A percentile compares a stretch with the other conserved stretches of the same genome.
phyloP scores from a whole-genome alignment of 164 flowering plant genomes.

The Malania oleifera region DNA sequence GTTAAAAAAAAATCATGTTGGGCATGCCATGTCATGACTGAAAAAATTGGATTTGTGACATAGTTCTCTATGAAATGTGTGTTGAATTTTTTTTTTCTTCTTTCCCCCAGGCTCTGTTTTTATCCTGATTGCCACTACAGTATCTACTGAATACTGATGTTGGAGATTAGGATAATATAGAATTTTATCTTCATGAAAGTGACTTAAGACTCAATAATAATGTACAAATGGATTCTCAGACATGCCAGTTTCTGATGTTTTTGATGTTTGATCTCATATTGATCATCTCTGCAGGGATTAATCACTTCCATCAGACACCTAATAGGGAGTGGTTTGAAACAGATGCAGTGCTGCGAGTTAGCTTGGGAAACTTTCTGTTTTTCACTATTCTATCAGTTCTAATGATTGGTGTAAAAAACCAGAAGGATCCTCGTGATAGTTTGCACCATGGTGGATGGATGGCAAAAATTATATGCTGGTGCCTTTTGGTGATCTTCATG shows the following conservation, averaged over 20 bases:
- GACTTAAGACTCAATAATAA: background rate
- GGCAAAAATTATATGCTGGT: constrained; percentile 86
- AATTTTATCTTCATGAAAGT: no score
- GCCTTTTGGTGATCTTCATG: constrained; percentile 70
- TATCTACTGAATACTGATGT: no score
- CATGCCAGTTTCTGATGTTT: background rate
- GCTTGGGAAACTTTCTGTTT: constrained; percentile 93
- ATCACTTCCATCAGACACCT: constrained; percentile 82
- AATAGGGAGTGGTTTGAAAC: constrained; percentile 94
- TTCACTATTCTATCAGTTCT: constrained; percentile 70
- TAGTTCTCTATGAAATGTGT: no score
- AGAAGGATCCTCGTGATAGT: constrained; percentile 87
- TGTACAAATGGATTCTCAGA: background rate
- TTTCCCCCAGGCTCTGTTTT: no score
- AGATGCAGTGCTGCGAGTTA: constrained; percentile 96
- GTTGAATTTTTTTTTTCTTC: no score
- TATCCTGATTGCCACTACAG: no score
- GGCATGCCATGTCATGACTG: no score
- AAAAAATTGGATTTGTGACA: no score
- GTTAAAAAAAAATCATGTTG: no score
- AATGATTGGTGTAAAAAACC: constrained; percentile 91
- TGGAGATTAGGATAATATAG: no score
- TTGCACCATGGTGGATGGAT: constrained; percentile 99
- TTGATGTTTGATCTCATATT: background rate
- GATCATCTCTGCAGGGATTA: constrained; percentile 70